Percentiles rank a stretch among this genome's conserved stretches.
phyloP scores from a whole-genome alignment of 306 rosid genomes.

The Prinsepia uniflora region DNA sequence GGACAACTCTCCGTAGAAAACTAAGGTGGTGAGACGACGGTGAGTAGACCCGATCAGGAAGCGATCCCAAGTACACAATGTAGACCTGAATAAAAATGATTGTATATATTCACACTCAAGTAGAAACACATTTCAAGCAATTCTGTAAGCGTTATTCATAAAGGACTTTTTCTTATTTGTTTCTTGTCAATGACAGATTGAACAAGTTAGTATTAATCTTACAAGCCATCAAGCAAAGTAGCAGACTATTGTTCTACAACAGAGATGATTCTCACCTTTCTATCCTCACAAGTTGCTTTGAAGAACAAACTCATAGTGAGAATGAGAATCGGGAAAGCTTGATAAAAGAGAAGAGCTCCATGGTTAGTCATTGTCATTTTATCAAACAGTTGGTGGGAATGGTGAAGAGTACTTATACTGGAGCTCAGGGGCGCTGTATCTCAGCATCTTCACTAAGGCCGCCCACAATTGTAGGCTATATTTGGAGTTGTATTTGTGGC shows the following conservation, averaged over 20 bases:
- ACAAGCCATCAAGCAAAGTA: background rate
- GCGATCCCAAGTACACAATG: background rate
- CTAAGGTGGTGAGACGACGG: background rate
- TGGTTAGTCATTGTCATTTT: background rate
- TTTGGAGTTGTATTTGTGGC: too few relatives aligned
- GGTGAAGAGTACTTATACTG: background rate
- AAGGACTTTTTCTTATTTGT: background rate
- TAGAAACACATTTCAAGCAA: too few relatives aligned
- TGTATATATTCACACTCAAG: background rate
- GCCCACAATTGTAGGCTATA: too few relatives aligned
- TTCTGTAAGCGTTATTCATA: background rate
- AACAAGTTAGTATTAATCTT: background rate
- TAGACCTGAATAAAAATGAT: background rate
- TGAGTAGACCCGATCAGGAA: background rate
- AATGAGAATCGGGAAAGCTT: background rate
- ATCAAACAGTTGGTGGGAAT: background rate
- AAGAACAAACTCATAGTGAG: background rate
- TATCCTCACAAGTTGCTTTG: background rate
- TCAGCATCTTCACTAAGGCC: too few relatives aligned
- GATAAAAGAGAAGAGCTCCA: background rate
- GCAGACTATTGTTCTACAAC: background rate
- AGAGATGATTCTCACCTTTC: background rate
- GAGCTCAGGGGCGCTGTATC: too few relatives aligned
- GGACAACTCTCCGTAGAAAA: background rate
- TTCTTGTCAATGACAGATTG: background rate